Evolutionary conservation across 805 yeast species (phyloP).

Genomic region (Komagataella phaffii): DNA sequence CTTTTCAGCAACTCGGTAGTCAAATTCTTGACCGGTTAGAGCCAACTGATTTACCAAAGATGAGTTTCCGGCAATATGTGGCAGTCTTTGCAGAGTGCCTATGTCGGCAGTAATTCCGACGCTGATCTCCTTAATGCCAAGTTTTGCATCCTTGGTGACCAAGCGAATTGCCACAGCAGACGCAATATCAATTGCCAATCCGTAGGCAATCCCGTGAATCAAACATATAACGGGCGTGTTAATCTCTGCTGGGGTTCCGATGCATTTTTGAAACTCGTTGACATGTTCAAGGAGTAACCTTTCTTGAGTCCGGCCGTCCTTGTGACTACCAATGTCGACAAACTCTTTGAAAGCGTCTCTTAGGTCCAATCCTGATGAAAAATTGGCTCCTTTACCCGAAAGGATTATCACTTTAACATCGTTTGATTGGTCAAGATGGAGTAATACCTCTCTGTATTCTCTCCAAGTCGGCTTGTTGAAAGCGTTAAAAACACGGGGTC

Average conservation of each 20-base stretch:
- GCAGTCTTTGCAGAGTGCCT: constrained; percentile 61
- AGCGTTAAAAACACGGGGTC: constrained; percentile 48
- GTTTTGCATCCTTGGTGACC: constrained; percentile 33
- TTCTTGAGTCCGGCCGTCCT: constrained; percentile 12
- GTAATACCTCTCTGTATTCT: constrained; percentile 37
- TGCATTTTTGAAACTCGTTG: constrained; percentile 42
- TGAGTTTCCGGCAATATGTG: constrained; percentile 34
- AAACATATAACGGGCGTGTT: constrained; percentile 53
- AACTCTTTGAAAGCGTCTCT: constrained; percentile 13
- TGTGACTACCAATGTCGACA: constrained; percentile 5
- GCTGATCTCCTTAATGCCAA: constrained; percentile 57
- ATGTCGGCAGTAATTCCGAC: constrained; percentile 72
- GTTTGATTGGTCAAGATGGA: constrained; percentile 26
- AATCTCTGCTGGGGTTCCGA: constrained; percentile 33
- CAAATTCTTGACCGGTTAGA: constrained; percentile 45
- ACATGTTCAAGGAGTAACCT: constrained; percentile 24
- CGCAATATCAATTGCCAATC: constrained; percentile 58
- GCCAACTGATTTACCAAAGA: constrained; percentile 49
- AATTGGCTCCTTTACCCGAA: constrained; percentile 39
- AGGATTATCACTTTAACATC: constrained; percentile 41
- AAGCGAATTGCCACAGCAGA: constrained; percentile 45
- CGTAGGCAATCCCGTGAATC: constrained; percentile 49
- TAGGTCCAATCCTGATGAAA: constrained; percentile 57
- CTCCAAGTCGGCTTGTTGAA: constrained; percentile 42
- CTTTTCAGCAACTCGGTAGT: constrained; percentile 36